Evolutionary conservation across 2,329 filamentous ascomycete species (phyloP).

Genomic region (Fusarium sp.): DNA sequence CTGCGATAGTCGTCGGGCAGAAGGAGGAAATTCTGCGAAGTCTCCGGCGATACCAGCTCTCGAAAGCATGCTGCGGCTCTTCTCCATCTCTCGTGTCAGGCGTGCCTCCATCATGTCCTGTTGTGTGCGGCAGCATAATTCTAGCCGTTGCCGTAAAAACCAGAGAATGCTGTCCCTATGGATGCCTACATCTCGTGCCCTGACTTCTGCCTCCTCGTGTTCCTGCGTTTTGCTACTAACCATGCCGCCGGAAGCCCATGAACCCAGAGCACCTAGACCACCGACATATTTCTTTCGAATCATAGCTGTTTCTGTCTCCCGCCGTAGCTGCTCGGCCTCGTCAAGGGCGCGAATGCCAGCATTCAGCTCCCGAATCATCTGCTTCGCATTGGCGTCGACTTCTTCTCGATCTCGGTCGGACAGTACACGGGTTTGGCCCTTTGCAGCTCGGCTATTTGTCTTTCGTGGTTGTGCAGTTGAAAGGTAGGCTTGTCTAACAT

Average conservation of each 20-base stretch:
- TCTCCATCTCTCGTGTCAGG: slow-evolving; percentile 86
- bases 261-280: slow-evolving; percentile 72
- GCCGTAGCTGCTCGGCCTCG: slow-evolving; percentile 84
- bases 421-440: slow-evolving; percentile 67
- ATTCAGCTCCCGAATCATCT: slow-evolving; percentile 86
- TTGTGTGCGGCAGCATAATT: slow-evolving; percentile 82
- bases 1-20: slow-evolving; percentile 40
- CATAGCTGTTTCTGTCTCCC: slow-evolving; percentile 78
- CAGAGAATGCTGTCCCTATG: slow-evolving; percentile 87
- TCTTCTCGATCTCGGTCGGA: slow-evolving; percentile 86
- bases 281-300: slow-evolving; percentile 77
- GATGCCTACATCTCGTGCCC: slow-evolving; percentile 72
- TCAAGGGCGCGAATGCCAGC: slow-evolving; percentile 82
- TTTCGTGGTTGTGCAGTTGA: slow-evolving; percentile 78
- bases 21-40: slow-evolving; percentile 51
- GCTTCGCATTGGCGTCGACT: slow-evolving; percentile 88
- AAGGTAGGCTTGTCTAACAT: slow-evolving; percentile 90
- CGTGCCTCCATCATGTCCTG: slow-evolving; percentile 93
- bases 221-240: slow-evolving; percentile 67
- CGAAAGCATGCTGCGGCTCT: slow-evolving; percentile 85
- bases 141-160: slow-evolving; percentile 80
- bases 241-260: slow-evolving; percentile 73
- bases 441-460: slow-evolving; percentile 61
- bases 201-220: slow-evolving; percentile 78
- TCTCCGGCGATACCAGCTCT: slow-evolving; percentile 64